These are phyloP conservation scores for Fusarium denticulatum DNA, from an alignment of 2,329 filamentous ascomycete genomes.

Conservation along the genomic window DNA sequence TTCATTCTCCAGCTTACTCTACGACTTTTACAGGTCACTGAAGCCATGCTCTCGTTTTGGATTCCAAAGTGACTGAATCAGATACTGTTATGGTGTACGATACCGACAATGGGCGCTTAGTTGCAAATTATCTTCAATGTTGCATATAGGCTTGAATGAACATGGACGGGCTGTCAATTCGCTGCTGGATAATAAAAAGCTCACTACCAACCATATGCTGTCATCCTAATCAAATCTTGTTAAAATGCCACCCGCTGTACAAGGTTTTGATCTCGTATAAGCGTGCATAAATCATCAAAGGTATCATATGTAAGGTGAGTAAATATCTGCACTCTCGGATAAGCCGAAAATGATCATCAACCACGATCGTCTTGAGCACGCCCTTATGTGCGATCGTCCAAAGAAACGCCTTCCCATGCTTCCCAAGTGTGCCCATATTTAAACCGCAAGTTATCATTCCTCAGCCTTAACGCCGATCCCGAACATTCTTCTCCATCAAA, in stretches of 20 bases:
- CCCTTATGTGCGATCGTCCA: constrained; percentile 4
- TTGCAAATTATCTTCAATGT: background rate
- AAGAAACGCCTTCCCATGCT: constrained; percentile 42
- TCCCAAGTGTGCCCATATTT: constrained; percentile 19
- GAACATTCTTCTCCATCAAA: constrained; percentile 13
- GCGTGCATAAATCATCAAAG: constrained; percentile 14
- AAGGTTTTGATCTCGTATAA: background rate
- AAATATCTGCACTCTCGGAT: background rate
- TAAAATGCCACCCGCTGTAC: background rate
- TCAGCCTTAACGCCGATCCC: constrained; percentile 29
- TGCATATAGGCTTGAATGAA: background rate
- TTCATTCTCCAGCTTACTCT: background rate
- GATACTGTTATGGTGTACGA: background rate
- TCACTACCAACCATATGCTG: background rate
- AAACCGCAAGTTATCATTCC: constrained; percentile 10
- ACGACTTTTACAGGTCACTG: background rate
- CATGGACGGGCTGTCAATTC: background rate
- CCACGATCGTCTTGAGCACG: constrained; percentile 6
- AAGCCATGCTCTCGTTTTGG: background rate
- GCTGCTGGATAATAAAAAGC: background rate
- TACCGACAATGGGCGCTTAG: background rate
- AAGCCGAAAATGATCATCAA: constrained; percentile 7
- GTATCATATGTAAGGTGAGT: constrained; percentile 8
- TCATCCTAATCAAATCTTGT: background rate
- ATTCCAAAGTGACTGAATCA: background rate